Percentiles rank a stretch among this genome's conserved stretches.
Evolutionary conservation across 2,329 filamentous ascomycete species (phyloP).

Genomic region (Akanthomyces uredinophilus): DNA sequence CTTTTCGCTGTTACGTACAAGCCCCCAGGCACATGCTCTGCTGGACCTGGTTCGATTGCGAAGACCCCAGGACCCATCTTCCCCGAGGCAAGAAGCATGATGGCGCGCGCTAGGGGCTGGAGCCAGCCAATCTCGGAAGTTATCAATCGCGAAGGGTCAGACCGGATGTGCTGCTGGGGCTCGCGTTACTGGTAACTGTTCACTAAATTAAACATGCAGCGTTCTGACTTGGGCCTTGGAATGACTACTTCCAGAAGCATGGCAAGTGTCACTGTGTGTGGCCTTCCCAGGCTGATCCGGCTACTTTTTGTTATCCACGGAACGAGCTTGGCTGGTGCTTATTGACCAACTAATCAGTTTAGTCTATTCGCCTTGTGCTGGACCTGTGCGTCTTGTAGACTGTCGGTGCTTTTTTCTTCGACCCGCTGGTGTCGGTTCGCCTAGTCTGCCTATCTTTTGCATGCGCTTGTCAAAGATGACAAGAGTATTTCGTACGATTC

Average conservation of each 20-base stretch:
- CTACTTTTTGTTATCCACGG: neutral
- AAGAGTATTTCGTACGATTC: neutral
- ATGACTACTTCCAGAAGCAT: neutral
- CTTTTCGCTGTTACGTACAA: conserved; percentile 10
- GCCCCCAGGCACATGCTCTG: conserved; percentile 4
- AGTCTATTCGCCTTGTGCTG: neutral
- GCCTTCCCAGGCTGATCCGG: neutral
- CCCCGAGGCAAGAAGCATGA: neutral
- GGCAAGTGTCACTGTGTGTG: neutral
- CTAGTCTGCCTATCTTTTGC: neutral
- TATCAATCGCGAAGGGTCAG: conserved; percentile 8
- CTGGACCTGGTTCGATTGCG: conserved; percentile 9
- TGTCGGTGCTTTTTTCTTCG: neutral
- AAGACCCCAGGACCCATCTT: neutral
- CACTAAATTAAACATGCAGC: neutral
- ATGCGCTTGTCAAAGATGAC: neutral
- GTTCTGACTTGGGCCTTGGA: neutral
- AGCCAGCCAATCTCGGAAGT: conserved; percentile 14
- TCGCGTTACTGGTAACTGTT: neutral
- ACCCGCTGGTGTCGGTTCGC: neutral
- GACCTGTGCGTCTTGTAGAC: conserved; percentile 4
- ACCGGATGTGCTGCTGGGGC: conserved; percentile 3
- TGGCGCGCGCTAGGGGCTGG: conserved; percentile 11
- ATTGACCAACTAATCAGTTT: neutral
- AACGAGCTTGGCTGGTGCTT: neutral